Evolutionary conservation across 164 flowering plant species (phyloP).

Genomic region (Buxus sempervirens): DNA sequence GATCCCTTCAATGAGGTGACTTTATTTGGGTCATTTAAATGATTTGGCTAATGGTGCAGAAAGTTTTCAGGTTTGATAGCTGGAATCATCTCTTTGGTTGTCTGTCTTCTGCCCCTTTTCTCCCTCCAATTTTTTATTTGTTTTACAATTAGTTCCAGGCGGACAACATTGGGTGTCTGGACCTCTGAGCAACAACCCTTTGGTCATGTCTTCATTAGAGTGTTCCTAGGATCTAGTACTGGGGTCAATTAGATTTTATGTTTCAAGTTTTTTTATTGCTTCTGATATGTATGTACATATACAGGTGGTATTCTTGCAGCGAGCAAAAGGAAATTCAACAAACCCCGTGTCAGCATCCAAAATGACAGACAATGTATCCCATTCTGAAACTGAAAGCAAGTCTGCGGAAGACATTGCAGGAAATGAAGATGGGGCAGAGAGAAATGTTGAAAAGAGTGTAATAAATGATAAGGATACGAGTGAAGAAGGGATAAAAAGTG

Average conservation of each 20-base stretch:
- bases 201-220: too few species aligned
- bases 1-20: too few species aligned
- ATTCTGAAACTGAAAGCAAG: conserved; percentile 35
- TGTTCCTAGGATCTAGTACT: not conserved
- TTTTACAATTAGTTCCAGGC: too few species aligned
- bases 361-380: conserved; percentile 33
- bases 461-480: conserved; percentile 61
- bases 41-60: too few species aligned
- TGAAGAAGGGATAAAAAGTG: conserved; percentile 87
- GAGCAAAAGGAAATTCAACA: conserved; percentile 40
- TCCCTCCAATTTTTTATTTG: too few species aligned
- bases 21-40: too few species aligned
- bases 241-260: too few species aligned
- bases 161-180: too few species aligned
- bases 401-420: conserved; percentile 39
- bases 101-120: too few species aligned
- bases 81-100: too few species aligned
- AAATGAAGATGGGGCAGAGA: conserved; percentile 42
- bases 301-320: conserved; percentile 83
- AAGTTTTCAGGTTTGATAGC: too few species aligned
- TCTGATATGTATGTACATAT: conserved; percentile 22
- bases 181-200: too few species aligned
- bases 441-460: conserved; percentile 51
- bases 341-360: conserved; percentile 38
- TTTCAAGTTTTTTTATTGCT: conserved; percentile 2